phyloP scores from a whole-genome alignment of 345 rosid species.

The Acer yangbiense region DNA sequence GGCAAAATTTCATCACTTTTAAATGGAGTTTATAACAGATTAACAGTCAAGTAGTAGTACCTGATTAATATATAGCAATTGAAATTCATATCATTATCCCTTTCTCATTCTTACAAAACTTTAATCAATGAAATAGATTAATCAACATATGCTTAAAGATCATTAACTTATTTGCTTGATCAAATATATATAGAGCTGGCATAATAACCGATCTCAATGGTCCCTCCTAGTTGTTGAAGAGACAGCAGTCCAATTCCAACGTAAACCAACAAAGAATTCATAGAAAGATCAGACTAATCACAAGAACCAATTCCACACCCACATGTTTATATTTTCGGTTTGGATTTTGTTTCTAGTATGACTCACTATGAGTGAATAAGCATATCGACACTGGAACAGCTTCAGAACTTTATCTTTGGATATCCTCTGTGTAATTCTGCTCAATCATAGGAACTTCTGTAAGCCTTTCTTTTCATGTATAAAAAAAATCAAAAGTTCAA shows the following conservation, averaged over 20 bases:
- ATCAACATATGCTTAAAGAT: no score
- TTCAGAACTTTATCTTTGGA: slow-evolving; percentile 1
- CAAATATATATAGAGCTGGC: slow-evolving; percentile 45
- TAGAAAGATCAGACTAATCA: no score
- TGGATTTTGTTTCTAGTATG: no score
- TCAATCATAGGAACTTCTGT: not conserved
- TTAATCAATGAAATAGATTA: no score
- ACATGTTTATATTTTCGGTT: no score
- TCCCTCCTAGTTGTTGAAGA: slow-evolving; percentile 49
- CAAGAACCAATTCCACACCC: no score
- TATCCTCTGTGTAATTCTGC: slow-evolving; percentile 1
- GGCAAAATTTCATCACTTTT: no score
- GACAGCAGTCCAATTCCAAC: slow-evolving; percentile 42
- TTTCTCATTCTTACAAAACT: no score
- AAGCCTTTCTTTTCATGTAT: no score
- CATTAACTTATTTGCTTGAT: slow-evolving; percentile 36
- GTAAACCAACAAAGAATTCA: not conserved
- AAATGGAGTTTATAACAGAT: not conserved
- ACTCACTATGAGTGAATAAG: slow-evolving; percentile 19
- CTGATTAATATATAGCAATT: not conserved
- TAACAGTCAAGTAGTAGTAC: not conserved
- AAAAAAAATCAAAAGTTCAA: no score
- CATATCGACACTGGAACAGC: slow-evolving; percentile 22
- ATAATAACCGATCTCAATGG: slow-evolving; percentile 38
- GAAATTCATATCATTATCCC: not conserved